A percentile compares a stretch with the other conserved stretches of the same genome.
These are phyloP conservation scores for Solanum sejunctum DNA, from an alignment of 257 asterid genomes.

Conservation along the genomic window DNA sequence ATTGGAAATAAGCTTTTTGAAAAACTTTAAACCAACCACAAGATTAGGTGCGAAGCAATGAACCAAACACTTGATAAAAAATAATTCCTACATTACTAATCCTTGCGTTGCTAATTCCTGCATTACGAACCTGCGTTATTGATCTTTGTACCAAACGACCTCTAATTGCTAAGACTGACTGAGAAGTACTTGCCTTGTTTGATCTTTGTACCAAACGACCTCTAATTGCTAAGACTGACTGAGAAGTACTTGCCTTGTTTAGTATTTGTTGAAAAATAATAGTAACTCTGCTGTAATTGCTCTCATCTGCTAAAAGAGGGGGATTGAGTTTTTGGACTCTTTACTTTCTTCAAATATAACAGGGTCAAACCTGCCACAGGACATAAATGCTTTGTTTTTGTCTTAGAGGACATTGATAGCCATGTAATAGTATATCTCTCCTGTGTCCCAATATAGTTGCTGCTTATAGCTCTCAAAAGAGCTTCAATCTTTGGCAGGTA, in stretches of 20 bases:
- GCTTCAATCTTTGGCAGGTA: conserved; percentile 33
- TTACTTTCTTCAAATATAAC: background rate
- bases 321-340: background rate
- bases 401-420: background rate
- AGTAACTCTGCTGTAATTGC: background rate
- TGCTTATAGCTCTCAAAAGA: background rate
- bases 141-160: too few species aligned
- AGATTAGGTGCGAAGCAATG: too few species aligned
- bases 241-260: background rate
- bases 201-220: too few species aligned
- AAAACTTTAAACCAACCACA: too few species aligned
- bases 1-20: too few species aligned
- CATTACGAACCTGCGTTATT: too few species aligned
- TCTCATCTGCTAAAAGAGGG: background rate
- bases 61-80: too few species aligned
- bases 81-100: too few species aligned
- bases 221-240: background rate
- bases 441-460: background rate
- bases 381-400: background rate
- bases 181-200: background rate
- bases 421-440: background rate
- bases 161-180: background rate
- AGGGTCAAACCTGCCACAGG: background rate
- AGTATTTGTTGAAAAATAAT: background rate
- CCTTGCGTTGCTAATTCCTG: too few species aligned